phyloP scores from a whole-genome alignment of 1,284 basidiomycete species.

The Neonothopanus nambi region DNA sequence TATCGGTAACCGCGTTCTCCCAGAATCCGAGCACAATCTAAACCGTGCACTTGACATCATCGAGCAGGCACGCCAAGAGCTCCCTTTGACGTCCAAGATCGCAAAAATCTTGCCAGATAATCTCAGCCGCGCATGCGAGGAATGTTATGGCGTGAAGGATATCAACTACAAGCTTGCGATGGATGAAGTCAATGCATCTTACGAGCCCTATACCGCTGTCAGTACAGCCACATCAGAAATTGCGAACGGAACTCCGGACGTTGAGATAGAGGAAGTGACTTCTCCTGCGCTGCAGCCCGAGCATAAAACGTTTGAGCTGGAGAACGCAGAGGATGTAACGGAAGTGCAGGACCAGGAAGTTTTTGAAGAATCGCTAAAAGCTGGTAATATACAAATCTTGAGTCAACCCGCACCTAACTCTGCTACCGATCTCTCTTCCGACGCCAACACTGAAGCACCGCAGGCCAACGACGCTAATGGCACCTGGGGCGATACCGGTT shows the following conservation, averaged over 20 bases:
- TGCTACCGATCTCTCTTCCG: no score
- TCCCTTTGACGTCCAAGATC: slow-evolving; percentile 55
- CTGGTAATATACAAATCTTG: slow-evolving; percentile 6
- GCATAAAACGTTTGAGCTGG: background rate
- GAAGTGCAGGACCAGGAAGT: slow-evolving; percentile 1
- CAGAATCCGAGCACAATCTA: slow-evolving; percentile 42
- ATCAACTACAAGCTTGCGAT: background rate
- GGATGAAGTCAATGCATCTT: background rate
- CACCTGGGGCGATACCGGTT: slow-evolving; percentile 3
- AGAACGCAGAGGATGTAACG: slow-evolving; percentile 12
- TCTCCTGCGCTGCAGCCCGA: background rate
- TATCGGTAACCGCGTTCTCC: slow-evolving; percentile 12
- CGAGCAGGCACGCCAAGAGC: slow-evolving; percentile 53
- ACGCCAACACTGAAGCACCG: background rate
- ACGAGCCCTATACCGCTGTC: background rate
- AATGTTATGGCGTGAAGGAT: slow-evolving; percentile 29
- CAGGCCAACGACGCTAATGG: background rate
- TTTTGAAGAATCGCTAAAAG: slow-evolving; percentile 7
- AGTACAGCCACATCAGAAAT: background rate
- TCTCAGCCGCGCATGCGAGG: slow-evolving; percentile 47
- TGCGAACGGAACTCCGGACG: background rate
- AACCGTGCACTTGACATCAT: slow-evolving; percentile 47
- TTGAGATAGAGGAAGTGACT: background rate
- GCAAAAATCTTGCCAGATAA: slow-evolving; percentile 56
- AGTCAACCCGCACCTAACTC: background rate